Evolutionary conservation across 2,329 filamentous ascomycete species (phyloP), one percentile per base, ranked within the genome.

Genomic region (Fusarium paranaense): DNA sequence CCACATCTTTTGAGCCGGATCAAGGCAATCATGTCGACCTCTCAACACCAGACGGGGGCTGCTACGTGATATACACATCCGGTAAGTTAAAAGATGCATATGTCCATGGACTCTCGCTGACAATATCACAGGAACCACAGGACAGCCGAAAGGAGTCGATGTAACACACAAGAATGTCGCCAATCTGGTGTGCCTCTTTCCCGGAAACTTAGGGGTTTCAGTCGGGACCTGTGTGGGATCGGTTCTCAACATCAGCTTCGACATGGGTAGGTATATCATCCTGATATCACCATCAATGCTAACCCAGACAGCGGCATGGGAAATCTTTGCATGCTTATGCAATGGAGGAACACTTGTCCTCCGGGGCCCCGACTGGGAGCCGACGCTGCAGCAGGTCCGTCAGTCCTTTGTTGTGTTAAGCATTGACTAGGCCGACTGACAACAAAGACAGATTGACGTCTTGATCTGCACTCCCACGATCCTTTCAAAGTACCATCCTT

Each of bases 81-180:
- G 87, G 87, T 84, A 71, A 59, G 79, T 69, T 33, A 22, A 22
- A 18, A 14, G 37, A 11, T 18, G n/a, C 27, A 4, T 56, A 18
- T 13, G n/a, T 27, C 50, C n/a, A n/a, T 10, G 13, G 37, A n/a
- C n/a, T 16, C 33, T 25, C 18, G 20, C 70, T 75, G 20, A 66
- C 50, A 59, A 3, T 11, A 18, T 58, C 40, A 8, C 65, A 85
- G 83, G 83, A 42, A 91, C 88, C 16, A 90, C 89, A 0, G 89
- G 88, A 7, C 84, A 84, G 27, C 89, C 89, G 2, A 91, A 91
- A 75, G 89, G 89, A 1, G 89, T 91, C 10, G 87, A 91, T 77
- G 84, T 90, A 25, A 86, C 85, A 20, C 90, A 91, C 69, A 79
- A 79, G 38, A 89, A 89, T 72, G 87, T 90, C 20, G 84, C 86